Conservation (phyloP, 192 early-diverging fungal species). For the Neocallimastix lanati region DNA sequence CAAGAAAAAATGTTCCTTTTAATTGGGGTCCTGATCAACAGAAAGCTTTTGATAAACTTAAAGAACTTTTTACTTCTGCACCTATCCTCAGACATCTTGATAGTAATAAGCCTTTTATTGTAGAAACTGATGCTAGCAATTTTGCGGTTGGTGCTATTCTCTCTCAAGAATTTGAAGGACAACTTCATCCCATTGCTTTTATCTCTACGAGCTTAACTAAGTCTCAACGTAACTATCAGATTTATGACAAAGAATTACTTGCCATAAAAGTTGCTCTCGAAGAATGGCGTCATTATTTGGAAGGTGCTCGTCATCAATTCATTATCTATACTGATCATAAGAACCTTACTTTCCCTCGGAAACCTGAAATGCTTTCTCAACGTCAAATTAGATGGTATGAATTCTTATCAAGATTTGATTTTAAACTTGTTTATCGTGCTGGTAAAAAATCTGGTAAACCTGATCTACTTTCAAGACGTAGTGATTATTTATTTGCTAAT, state of each 20-base stretch:
- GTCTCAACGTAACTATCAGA: conserved; percentile 9
- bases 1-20: neutral
- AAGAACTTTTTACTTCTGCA: conserved; percentile 6
- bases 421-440: conserved; percentile 7
- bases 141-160: conserved; percentile 15
- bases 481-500: too few species aligned
- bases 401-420: conserved; percentile 6
- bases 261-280: conserved; percentile 7
- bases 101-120: conserved; percentile 4
- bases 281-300: conserved; percentile 10
- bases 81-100: conserved; percentile 14
- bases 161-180: conserved; percentile 5
- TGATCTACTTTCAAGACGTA: conserved; percentile 9
- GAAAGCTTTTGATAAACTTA: conserved; percentile 11
- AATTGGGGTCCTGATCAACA: conserved; percentile 1
- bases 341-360: conserved; percentile 15
- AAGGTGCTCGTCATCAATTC: conserved; percentile 3
- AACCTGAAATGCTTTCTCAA: conserved; percentile 4
- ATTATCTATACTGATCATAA: conserved; percentile 18
- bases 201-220: conserved; percentile 2
- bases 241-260: conserved; percentile 8
- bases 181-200: conserved; percentile 7
- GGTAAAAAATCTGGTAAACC: conserved; percentile 9
- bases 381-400: conserved; percentile 13
- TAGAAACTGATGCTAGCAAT: conserved; percentile 19